Conservation (phyloP, 2,329 filamentous ascomycete genomes). For the Tympanopsis confertula region DNA sequence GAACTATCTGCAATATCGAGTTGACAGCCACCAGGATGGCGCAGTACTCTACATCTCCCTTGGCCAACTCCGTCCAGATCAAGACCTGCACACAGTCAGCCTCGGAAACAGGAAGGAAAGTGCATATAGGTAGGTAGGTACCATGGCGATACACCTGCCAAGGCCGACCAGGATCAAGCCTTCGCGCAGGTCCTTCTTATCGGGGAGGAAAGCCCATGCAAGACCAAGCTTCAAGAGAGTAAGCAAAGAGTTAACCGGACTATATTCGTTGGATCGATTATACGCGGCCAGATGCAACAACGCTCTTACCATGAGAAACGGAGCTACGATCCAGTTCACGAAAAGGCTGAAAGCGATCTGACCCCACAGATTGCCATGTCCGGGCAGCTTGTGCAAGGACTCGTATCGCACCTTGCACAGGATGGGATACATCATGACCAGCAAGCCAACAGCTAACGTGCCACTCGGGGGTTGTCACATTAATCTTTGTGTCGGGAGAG, state of each 20-base stretch:
- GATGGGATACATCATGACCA: slow-evolving; percentile 93
- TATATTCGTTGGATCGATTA: background rate
- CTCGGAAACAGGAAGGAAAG: background rate
- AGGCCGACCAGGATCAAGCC: slow-evolving; percentile 75
- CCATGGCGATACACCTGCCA: slow-evolving; percentile 83
- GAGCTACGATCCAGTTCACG: slow-evolving; percentile 74
- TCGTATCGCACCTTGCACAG: slow-evolving; percentile 78
- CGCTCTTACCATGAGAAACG: slow-evolving; percentile 61
- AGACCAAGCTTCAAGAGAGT: slow-evolving; percentile 44
- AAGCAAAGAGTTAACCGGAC: no score
- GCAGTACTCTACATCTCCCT: slow-evolving; percentile 53
- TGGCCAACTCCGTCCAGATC: slow-evolving; percentile 70
- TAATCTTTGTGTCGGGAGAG: no score
- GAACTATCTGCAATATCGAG: slow-evolving; percentile 31
- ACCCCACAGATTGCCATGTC: slow-evolving; percentile 54
- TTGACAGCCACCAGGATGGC: slow-evolving; percentile 32
- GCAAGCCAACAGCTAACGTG: slow-evolving; percentile 59
- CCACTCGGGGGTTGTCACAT: no score
- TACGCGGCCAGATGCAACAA: background rate
- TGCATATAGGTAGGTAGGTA: slow-evolving; percentile 14
- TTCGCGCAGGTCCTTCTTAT: slow-evolving; percentile 41
- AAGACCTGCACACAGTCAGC: slow-evolving; percentile 29
- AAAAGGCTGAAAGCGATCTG: slow-evolving; percentile 69
- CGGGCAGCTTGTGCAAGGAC: slow-evolving; percentile 55
- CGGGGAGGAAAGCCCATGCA: slow-evolving; percentile 57